Base-by-base conservation (phyloP, 2,329 filamentous ascomycete genomes). In the Trichoderma brevicompactum region DNA sequence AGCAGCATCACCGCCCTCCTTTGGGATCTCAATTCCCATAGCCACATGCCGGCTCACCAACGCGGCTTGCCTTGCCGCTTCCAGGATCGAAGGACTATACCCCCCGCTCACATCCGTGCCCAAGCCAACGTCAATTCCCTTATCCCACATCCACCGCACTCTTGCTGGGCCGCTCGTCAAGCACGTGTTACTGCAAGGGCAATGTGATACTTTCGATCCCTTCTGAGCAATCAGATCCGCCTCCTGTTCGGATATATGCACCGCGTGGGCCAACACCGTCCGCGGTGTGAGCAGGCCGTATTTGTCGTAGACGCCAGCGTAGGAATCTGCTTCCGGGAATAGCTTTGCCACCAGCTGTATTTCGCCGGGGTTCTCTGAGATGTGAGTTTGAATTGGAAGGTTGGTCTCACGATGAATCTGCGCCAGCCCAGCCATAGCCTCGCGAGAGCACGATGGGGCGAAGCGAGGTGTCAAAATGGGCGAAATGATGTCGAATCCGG, bases 51-150 rank as follows among this genome's bases (percentile, higher is more conserved):
- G 81, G 69, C 88, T 92, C 1, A 94, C 92, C 67, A 97, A 83
- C 58, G 88, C 85, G 0, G 94, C 92, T 73, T 95, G 91, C 13
- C 94, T 80, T 49, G 89, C 92, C n/a, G 92, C 89, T 69, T 95
- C 91, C 0, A 98, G 84, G 9, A 98, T 85, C 67, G 87, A 92
- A 0, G 92, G 84, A 64, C 88, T 91, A 75, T 94, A 97, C 0
- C 95, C 95, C 2, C 94, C 95, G 71, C 87, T 91, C 65, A 98
- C 88, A 76, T 99, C 95, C 0, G 94, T 98, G 0, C 95, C 95
- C 0, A 99, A 79, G 0, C 95, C 94, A 6, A 97, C 88, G 0
- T 86, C 87, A 52, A 98, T 83, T 0, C 92, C 92, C 60, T 84
- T 83, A 23, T 92, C 85, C 60, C 97, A 82, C 70, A 97, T 75